Evolutionary conservation across 306 rosid genomes (phyloP).

Genomic region (Castanospermum australe): DNA sequence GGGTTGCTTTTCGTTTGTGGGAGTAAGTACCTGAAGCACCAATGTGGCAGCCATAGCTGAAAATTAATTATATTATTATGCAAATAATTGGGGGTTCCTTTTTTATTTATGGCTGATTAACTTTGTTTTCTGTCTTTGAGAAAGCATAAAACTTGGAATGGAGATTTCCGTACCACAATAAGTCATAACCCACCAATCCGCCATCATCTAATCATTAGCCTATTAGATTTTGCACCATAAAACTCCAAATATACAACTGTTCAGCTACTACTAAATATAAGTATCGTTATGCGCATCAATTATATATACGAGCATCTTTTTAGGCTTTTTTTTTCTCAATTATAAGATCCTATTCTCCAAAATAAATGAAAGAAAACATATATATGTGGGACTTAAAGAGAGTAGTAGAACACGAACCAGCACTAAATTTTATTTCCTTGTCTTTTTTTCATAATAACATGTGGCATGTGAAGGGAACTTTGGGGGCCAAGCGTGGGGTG

Average conservation of each 20-base stretch:
- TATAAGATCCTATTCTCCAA: conserved; percentile 21
- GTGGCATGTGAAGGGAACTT: conserved; percentile 41
- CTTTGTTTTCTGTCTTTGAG: conserved; percentile 24
- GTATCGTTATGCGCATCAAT: conserved; percentile 24
- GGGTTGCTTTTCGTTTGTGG: not conserved
- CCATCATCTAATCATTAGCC: conserved; percentile 42
- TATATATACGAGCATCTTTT: not conserved
- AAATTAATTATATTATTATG: not conserved
- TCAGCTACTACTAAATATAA: conserved; percentile 26
- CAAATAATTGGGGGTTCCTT: conserved; percentile 14
- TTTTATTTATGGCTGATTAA: not conserved
- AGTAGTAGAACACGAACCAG: conserved; percentile 2
- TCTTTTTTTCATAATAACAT: conserved; percentile 28
- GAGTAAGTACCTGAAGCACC: not conserved
- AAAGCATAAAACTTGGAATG: not conserved
- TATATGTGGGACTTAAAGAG: not conserved
- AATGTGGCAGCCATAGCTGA: conserved; percentile 14
- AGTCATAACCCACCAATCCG: not conserved
- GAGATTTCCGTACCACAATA: conserved; percentile 34
- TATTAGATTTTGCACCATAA: conserved; percentile 31
- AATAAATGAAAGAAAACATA: conserved; percentile 12
- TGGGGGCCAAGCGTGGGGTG: conserved; percentile 34
- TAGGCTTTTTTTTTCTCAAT: not conserved
- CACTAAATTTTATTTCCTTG: conserved; percentile 42
- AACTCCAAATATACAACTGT: conserved; percentile 39